Evolutionary conservation across 1,284 basidiomycete species (phyloP).

Genomic region (Trametes hirsuta): DNA sequence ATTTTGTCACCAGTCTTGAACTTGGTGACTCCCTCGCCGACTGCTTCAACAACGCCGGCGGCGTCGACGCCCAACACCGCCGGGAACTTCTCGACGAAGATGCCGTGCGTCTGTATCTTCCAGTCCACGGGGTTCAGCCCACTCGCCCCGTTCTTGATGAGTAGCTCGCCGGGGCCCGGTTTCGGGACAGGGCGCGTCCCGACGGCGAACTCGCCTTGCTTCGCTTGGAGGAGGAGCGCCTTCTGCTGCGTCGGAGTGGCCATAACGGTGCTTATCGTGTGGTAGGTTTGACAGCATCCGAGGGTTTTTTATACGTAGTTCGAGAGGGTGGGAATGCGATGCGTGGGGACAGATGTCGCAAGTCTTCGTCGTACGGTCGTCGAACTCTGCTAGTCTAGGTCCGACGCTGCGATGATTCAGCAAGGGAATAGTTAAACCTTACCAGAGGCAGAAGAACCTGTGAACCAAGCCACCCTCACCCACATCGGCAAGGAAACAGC

Average conservation of each 20-base stretch:
- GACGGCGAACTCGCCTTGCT: slow-evolving; percentile 32
- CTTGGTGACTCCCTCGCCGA: slow-evolving; percentile 41
- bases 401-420: too few species aligned
- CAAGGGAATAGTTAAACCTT: too few species aligned
- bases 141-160: slow-evolving; percentile 40
- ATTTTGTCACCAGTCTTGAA: slow-evolving; percentile 47
- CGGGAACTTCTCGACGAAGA: slow-evolving; percentile 39
- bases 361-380: not conserved
- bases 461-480: too few species aligned
- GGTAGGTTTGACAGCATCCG: not conserved
- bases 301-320: not conserved
- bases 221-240: slow-evolving; percentile 29
- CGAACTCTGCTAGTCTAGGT: too few species aligned
- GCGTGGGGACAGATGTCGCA: not conserved
- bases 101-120: slow-evolving; percentile 39
- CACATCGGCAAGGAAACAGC: too few species aligned
- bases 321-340: not conserved
- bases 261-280: not conserved
- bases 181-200: slow-evolving; percentile 25
- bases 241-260: slow-evolving; percentile 25
- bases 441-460: too few species aligned
- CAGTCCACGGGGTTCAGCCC: slow-evolving; percentile 47
- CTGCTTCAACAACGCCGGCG: slow-evolving; percentile 43
- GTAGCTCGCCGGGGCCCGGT: slow-evolving; percentile 42
- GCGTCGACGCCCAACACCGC: slow-evolving; percentile 50